phyloP scores from a whole-genome alignment of 176 grass and related monocot species.

The Oryza glaberrima region DNA sequence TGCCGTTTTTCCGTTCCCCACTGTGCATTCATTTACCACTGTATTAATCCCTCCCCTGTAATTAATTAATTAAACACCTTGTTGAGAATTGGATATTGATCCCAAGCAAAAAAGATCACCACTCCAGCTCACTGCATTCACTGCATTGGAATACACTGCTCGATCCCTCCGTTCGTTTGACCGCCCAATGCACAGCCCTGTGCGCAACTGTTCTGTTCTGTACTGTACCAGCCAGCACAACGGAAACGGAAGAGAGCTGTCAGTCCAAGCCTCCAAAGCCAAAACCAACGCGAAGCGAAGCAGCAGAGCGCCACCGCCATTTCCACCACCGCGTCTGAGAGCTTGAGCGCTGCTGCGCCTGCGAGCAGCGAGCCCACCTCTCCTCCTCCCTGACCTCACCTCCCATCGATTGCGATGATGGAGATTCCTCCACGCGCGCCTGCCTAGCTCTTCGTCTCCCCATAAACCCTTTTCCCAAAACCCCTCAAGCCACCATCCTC shows the following conservation, averaged over 20 bases:
- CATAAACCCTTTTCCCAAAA: neutral
- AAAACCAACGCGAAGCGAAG: constrained; percentile 10
- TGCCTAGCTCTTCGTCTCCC: constrained; percentile 16
- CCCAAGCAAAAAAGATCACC: neutral
- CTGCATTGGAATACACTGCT: neutral
- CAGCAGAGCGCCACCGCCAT: constrained; percentile 6
- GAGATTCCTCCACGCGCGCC: constrained; percentile 57
- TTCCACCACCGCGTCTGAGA: neutral
- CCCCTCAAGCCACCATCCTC: neutral
- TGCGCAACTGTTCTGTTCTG: neutral
- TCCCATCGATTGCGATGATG: constrained; percentile 58
- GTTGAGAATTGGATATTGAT: neutral
- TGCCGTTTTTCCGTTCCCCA: neutral
- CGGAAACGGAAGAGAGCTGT: neutral
- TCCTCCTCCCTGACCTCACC: neutral
- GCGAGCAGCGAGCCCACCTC: constrained; percentile 2
- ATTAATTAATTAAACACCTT: neutral
- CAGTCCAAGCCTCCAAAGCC: neutral
- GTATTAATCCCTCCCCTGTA: neutral
- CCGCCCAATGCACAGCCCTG: neutral
- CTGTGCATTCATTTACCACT: neutral
- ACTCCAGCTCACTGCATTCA: constrained; percentile 22
- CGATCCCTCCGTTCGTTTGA: neutral
- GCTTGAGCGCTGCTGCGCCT: constrained; percentile 20
- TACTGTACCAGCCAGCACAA: neutral